Conservation (phyloP, 2,329 filamentous ascomycete species). For the Chrysoporthe cubensis region DNA sequence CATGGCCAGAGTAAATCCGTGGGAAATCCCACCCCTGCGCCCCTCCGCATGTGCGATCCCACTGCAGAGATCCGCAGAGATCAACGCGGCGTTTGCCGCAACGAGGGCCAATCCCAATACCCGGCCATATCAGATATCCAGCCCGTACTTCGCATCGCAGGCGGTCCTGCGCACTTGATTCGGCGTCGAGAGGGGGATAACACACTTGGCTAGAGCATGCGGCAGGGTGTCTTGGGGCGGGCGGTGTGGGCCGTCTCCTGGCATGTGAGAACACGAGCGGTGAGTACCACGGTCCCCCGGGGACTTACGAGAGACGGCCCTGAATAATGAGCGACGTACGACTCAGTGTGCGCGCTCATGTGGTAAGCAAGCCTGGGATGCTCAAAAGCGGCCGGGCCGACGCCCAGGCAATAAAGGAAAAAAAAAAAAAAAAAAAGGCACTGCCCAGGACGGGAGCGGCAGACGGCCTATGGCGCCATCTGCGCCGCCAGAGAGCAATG, state of each 20-base stretch:
- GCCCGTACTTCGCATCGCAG: neutral
- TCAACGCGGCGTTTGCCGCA: neutral
- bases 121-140: constrained; percentile 1
- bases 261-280: neutral
- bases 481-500: constrained; percentile 8
- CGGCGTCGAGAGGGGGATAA: neutral
- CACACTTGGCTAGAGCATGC: neutral
- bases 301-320: neutral
- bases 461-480: constrained; percentile 1
- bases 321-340: neutral
- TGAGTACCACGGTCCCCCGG: neutral
- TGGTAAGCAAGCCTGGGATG: neutral
- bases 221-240: neutral
- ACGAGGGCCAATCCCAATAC: neutral
- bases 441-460: neutral
- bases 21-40: neutral
- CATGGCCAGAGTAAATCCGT: neutral
- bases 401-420: no score
- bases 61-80: constrained; percentile 1
- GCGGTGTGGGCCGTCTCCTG: neutral
- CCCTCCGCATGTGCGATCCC: neutral
- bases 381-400: neutral
- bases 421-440: neutral
- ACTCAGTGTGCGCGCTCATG: neutral
- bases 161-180: neutral